phyloP scores from a whole-genome alignment of 768 basidiomycete species.

The Suillus paluster region DNA sequence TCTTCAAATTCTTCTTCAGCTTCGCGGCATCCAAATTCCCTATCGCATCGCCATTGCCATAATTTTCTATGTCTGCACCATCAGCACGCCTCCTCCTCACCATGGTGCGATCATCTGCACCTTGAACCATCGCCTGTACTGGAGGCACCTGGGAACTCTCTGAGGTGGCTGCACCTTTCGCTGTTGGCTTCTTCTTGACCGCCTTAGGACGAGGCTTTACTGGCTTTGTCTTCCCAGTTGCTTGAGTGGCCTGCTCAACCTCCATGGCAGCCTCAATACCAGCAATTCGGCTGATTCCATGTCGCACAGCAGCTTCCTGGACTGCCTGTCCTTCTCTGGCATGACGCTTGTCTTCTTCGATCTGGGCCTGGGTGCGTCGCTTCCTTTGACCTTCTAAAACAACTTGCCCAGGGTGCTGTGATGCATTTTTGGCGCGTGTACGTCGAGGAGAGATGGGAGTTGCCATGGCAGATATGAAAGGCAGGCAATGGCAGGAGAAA shows the following conservation, averaged over 20 bases:
- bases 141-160: too few species aligned
- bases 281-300: neutral
- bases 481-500: constrained; percentile 1
- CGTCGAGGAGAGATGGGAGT: neutral
- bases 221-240: neutral
- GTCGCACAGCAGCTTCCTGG: neutral
- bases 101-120: neutral
- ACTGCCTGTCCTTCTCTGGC: too few species aligned
- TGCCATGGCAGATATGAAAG: neutral
- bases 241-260: neutral
- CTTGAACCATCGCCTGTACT: too few species aligned
- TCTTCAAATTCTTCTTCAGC: too few species aligned
- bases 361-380: constrained; percentile 5
- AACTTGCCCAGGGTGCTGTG: constrained; percentile 8
- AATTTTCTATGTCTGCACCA: too few species aligned
- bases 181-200: neutral
- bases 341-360: constrained; percentile 1
- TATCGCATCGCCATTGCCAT: too few species aligned
- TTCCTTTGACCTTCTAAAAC: constrained; percentile 9
- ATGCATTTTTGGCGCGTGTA: constrained; percentile 9
- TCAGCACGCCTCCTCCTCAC: neutral
- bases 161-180: too few species aligned
- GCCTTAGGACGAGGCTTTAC: constrained; percentile 4
- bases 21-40: too few species aligned
- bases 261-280: neutral